Base-by-base conservation (phyloP, 2,329 filamentous ascomycete species). In the Claviceps quebecensis region DNA sequence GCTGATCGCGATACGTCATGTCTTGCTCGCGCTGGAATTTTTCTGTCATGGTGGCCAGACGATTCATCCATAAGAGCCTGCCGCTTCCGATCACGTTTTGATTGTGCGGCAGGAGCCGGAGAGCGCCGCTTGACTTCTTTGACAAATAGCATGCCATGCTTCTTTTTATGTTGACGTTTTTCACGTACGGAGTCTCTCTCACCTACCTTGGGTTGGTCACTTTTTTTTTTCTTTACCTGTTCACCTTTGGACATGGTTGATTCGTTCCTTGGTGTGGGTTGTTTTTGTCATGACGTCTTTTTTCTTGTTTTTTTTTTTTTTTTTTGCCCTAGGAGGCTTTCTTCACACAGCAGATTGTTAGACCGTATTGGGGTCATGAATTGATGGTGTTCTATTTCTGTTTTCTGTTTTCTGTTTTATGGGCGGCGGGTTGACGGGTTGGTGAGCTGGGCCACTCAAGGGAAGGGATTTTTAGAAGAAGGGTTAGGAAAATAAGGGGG, bases 1-100 rank as follows among this genome's bases (percentile, higher is more conserved):
- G 77, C 67, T 96, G 88, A 58, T 93, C 86, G 55, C 90, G 82
- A 67, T 95, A 97, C 60, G 88, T 83, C 56, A 78, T 74, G 66
- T 95, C 88, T 57, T 87, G 80, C 62, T 95, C 89, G 56, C 84
- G 79, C 56, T 81, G 80, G 68, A 95, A 91, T 58, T 83, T 82
- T 50, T 84, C 80, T 51, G 84, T 82, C 67, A 96, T 81, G 52
- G 82, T 78, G 41, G 80, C 77, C 6, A 95, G 78, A 56, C 86
- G 83, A 55, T 95, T 95, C 89, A 19, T 19, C 19, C 58, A 83
- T 80, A 55, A 96, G 80, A 61, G 84, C 81, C 61, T 87, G 87
- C 56, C 89, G 83, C 64, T 90, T 83, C 68, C 94, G 93, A 70
- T 97, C 91, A 67, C 88, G 80, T 72, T 96, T 96, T 41, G 87